phyloP scores from a whole-genome alignment of 192 early-diverging fungal species.

The Haplosporangium gracile region DNA sequence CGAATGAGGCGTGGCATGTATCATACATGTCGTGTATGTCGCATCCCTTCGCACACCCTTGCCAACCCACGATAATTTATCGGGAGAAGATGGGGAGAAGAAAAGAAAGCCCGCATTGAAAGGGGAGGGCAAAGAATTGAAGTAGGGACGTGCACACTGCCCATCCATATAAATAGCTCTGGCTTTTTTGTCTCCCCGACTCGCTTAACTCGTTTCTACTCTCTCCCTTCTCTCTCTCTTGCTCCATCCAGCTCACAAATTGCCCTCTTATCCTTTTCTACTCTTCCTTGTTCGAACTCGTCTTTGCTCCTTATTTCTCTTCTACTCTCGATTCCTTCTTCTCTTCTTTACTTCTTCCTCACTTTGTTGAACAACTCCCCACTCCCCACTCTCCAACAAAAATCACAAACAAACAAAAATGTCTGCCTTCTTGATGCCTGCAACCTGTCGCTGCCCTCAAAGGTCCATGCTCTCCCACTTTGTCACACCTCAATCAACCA shows the following conservation, averaged over 20 bases:
- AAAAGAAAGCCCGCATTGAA: neutral
- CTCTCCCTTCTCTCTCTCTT: neutral
- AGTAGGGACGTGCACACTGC: slow-evolving; percentile 29
- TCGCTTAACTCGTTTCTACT: neutral
- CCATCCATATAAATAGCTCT: neutral
- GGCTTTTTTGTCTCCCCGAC: neutral
- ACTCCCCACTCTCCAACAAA: neutral
- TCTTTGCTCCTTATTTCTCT: neutral
- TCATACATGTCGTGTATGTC: neutral
- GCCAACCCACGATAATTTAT: slow-evolving; percentile 22
- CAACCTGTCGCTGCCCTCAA: slow-evolving; percentile 36
- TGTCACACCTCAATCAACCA: slow-evolving; percentile 20
- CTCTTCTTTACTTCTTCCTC: slow-evolving; percentile 4
- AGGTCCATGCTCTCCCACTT: slow-evolving; percentile 52
- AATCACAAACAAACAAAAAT: slow-evolving; percentile 14
- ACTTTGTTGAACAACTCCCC: neutral
- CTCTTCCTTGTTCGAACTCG: neutral
- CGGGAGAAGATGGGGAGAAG: slow-evolving; percentile 7
- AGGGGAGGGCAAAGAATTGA: neutral
- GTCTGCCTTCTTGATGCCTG: slow-evolving; percentile 33
- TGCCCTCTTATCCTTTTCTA: neutral
- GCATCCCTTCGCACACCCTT: neutral
- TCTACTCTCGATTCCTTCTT: neutral
- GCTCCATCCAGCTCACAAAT: neutral
- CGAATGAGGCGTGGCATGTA: neutral